These are phyloP conservation scores for Kockiozyma suomiensis DNA, from an alignment of 805 yeast genomes.

Conservation along the genomic window DNA sequence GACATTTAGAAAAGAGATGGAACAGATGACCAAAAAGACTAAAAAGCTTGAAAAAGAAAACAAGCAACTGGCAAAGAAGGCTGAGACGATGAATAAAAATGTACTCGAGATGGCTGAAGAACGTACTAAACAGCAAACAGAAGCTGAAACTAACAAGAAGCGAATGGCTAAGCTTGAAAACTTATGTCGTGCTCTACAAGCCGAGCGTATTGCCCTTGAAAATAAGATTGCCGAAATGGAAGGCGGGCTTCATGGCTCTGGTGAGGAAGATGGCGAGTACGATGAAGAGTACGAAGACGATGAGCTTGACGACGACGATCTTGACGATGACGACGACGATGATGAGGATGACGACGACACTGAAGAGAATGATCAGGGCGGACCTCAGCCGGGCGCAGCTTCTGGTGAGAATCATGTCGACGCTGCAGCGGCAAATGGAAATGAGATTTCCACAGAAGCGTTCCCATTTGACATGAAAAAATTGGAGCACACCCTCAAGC, in stretches of 20 bases:
- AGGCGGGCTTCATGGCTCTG: constrained; percentile 19
- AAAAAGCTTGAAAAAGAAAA: constrained; percentile 31
- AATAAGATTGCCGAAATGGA: constrained; percentile 24
- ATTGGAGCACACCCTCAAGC: constrained; percentile 12
- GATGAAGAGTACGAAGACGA: constrained; percentile 17
- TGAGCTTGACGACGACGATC: constrained; percentile 13
- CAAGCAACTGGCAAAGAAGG: constrained; percentile 20
- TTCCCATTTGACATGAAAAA: constrained; percentile 6
- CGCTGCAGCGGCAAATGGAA: not conserved
- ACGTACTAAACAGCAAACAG: constrained; percentile 26
- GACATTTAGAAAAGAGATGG: constrained; percentile 32
- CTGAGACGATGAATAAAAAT: constrained; percentile 26
- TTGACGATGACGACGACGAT: constrained; percentile 9
- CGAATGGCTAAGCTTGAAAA: constrained; percentile 28
- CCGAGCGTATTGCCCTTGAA: constrained; percentile 28
- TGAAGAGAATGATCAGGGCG: not conserved
- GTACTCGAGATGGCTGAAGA: constrained; percentile 32
- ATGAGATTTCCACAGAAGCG: not conserved
- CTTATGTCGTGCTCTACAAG: constrained; percentile 29
- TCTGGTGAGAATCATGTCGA: too few relatives aligned
- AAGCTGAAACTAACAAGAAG: constrained; percentile 22
- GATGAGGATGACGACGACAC: constrained; percentile 7
- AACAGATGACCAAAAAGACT: constrained; percentile 31
- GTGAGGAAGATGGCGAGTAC: constrained; percentile 22
- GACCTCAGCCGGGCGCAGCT: too few relatives aligned